Conservation (phyloP, 2,329 filamentous ascomycete genomes). For the Magnaporthiopsis incrustans region DNA sequence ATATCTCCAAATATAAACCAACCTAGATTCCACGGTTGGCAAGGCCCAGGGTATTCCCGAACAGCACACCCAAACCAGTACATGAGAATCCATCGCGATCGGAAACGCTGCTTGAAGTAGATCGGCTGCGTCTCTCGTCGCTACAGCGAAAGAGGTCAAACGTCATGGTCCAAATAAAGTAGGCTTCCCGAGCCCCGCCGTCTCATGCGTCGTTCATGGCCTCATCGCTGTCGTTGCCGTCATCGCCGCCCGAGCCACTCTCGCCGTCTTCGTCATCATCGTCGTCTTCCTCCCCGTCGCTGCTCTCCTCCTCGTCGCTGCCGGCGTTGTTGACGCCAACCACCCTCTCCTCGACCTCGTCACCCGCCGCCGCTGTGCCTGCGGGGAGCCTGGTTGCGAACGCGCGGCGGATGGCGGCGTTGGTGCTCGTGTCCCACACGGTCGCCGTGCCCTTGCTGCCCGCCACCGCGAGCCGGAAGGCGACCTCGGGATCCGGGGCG, state of each 20-base stretch:
- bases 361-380: conserved; percentile 43
- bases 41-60: not conserved
- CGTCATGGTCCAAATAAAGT: not conserved
- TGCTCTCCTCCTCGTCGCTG: conserved; percentile 41
- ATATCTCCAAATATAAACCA: too few species aligned
- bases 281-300: conserved; percentile 36
- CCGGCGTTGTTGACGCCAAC: conserved; percentile 64
- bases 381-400: conserved; percentile 65
- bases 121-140: not conserved
- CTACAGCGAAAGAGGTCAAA: not conserved
- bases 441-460: conserved; percentile 90
- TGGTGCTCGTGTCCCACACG: conserved; percentile 95
- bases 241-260: conserved; percentile 21
- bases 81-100: not conserved
- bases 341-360: conserved; percentile 65
- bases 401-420: conserved; percentile 72
- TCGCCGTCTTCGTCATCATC: conserved; percentile 27
- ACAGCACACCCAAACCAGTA: too few species aligned
- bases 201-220: conserved; percentile 50
- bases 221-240: conserved; percentile 32
- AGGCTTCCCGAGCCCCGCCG: not conserved
- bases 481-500: conserved; percentile 82
- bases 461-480: conserved; percentile 85
- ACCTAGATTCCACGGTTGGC: not conserved
- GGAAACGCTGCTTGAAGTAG: not conserved